Conservation (phyloP, 2,329 filamentous ascomycete genomes). For the Falciphora oryzae region DNA sequence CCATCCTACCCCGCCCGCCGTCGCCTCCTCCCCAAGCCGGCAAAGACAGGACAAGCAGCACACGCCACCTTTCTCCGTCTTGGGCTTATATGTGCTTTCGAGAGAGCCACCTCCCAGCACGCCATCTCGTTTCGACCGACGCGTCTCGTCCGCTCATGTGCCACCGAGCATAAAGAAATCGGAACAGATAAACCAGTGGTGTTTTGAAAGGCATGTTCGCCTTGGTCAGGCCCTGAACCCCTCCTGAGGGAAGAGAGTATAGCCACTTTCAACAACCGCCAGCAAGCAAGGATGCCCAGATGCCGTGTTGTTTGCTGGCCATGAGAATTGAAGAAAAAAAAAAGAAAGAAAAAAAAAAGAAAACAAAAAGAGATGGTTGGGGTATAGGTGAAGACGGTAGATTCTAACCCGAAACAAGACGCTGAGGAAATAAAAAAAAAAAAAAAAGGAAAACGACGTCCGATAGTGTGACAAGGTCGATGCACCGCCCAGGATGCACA, state of each 20-base stretch:
- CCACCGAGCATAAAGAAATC: neutral
- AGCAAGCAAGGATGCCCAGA: no score
- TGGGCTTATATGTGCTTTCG: no score
- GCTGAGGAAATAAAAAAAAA: conserved; percentile 26
- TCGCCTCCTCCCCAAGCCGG: neutral
- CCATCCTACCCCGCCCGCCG: neutral
- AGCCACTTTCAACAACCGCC: neutral
- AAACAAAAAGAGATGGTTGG: neutral
- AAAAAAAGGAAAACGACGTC: conserved; percentile 6
- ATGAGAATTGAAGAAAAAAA: neutral
- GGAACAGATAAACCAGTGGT: neutral
- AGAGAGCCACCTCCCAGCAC: no score
- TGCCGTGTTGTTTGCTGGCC: no score
- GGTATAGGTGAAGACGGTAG: conserved; percentile 1
- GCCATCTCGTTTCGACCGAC: neutral
- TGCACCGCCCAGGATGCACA: neutral
- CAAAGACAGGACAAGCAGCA: neutral
- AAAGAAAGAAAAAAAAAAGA: conserved; percentile 11
- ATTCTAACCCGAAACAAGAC: neutral
- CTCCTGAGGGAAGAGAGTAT: neutral
- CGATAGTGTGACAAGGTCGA: no score
- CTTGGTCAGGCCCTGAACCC: neutral
- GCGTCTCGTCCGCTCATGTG: neutral
- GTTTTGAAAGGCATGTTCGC: no score
- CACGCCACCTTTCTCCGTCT: neutral